Evolutionary conservation across 2,329 filamentous ascomycete species (phyloP).

Genomic region (Beauveria pseudobassiana): DNA sequence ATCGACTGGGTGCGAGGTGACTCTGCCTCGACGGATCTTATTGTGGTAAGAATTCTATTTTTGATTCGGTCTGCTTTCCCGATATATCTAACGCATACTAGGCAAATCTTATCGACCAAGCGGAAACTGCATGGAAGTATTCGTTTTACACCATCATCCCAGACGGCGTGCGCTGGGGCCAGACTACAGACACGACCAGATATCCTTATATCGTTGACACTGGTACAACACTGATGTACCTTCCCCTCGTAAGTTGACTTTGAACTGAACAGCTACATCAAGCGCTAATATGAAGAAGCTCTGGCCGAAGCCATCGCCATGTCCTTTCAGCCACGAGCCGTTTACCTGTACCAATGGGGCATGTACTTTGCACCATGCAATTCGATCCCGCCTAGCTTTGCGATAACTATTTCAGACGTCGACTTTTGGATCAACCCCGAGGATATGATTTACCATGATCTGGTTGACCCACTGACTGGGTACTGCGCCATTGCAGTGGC

Average conservation of each 20-base stretch:
- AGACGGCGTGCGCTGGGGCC: conserved; percentile 38
- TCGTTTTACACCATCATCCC: conserved; percentile 48
- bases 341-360: conserved; percentile 39
- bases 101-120: conserved; percentile 34
- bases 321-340: conserved; percentile 38
- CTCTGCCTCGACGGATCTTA: conserved; percentile 32
- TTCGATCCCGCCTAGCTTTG: conserved; percentile 37
- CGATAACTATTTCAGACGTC: conserved; percentile 35
- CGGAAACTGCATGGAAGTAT: conserved; percentile 34
- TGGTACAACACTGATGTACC: conserved; percentile 42
- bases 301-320: conserved; percentile 40
- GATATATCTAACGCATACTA: conserved; percentile 18
- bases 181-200: conserved; percentile 32
- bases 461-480: conserved; percentile 36
- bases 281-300: conserved; percentile 21
- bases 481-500: conserved; percentile 42
- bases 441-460: conserved; percentile 38
- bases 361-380: conserved; percentile 43
- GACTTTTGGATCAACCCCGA: conserved; percentile 40
- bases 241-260: conserved; percentile 36
- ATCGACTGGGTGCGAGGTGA: conserved; percentile 23
- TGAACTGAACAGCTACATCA: not conserved
- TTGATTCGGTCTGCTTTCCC: not conserved
- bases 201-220: conserved; percentile 46
- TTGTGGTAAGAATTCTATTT: conserved; percentile 33